Evolutionary conservation across 805 yeast species (phyloP).

Genomic region (Gaillardinia entomophila): DNA sequence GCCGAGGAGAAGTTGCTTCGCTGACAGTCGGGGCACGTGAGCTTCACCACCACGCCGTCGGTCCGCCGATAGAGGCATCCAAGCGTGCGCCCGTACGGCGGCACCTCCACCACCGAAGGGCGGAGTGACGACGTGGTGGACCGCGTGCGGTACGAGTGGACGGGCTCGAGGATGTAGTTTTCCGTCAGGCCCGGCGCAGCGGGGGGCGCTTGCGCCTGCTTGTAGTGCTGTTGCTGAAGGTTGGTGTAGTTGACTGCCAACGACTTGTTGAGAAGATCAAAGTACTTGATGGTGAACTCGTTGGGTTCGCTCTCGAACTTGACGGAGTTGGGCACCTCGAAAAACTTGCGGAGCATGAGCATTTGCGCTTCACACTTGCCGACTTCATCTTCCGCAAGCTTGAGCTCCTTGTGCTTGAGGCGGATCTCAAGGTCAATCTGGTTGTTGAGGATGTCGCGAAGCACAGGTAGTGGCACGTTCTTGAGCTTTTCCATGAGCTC

Average conservation of each 20-base stretch:
- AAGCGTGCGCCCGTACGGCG: slow-evolving; percentile 12
- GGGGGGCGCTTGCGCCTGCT: background rate
- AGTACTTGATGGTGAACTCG: slow-evolving; percentile 40
- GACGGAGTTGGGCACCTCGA: slow-evolving; percentile 34
- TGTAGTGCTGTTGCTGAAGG: slow-evolving; percentile 11
- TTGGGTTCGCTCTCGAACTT: slow-evolving; percentile 39
- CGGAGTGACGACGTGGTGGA: slow-evolving; percentile 50
- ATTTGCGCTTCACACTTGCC: slow-evolving; percentile 55
- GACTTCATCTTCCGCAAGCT: slow-evolving; percentile 46
- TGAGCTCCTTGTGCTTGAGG: slow-evolving; percentile 52
- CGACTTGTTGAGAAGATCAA: slow-evolving; percentile 28
- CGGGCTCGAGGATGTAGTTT: slow-evolving; percentile 5
- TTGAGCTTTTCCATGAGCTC: background rate
- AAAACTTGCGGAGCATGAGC: slow-evolving; percentile 43
- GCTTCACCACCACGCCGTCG: slow-evolving; percentile 64
- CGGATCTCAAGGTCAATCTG: slow-evolving; percentile 57
- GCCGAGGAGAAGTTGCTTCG: slow-evolving; percentile 70
- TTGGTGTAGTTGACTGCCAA: slow-evolving; percentile 28
- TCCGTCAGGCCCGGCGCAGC: slow-evolving; percentile 1
- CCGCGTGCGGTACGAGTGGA: slow-evolving; percentile 39
- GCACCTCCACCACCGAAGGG: slow-evolving; percentile 29
- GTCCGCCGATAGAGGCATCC: slow-evolving; percentile 59
- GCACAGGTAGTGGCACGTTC: background rate
- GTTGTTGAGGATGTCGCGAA: slow-evolving; percentile 26
- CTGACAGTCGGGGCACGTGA: slow-evolving; percentile 64